Evolutionary conservation across 495 filamentous ascomycete genomes (phyloP).

Genomic region (Talaromyces borbonicus): DNA sequence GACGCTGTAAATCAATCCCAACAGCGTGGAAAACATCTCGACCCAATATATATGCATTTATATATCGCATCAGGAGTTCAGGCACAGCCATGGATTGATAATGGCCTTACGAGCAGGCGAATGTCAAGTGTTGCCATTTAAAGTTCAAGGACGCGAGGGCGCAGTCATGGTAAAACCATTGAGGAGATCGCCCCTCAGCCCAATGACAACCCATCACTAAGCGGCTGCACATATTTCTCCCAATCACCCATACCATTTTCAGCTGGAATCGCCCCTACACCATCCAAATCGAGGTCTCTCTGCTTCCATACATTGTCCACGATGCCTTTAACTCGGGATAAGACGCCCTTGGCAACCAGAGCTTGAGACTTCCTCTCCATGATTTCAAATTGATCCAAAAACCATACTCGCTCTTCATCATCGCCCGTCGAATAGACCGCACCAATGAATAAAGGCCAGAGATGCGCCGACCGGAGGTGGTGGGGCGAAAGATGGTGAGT

Average conservation of each 20-base stretch:
- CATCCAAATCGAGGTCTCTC: constrained; percentile 4
- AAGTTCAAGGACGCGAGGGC: no score
- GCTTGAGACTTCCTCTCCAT: neutral
- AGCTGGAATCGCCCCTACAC: neutral
- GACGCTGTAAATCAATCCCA: no score
- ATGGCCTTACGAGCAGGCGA: no score
- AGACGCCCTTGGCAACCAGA: constrained; percentile 1
- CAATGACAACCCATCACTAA: constrained; percentile 7
- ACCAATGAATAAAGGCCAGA: constrained; percentile 6
- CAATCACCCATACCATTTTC: constrained; percentile 2
- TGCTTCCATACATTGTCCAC: constrained; percentile 6
- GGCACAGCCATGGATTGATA: no score
- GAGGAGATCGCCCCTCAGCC: no score
- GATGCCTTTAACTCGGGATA: constrained; percentile 1
- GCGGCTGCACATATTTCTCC: constrained; percentile 8
- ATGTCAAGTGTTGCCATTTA: no score
- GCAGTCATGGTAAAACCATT: no score
- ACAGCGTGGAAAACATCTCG: no score
- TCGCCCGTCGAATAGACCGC: constrained; percentile 5
- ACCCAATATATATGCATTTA: no score
- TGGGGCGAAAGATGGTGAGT: constrained; percentile 3
- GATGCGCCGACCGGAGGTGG: constrained; percentile 3
- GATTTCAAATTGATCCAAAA: constrained; percentile 5
- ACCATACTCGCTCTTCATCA: constrained; percentile 7
- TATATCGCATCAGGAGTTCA: no score